Evolutionary conservation across 352 stramenopile species (phyloP).

Genomic region (Globisporangium parvum): DNA sequence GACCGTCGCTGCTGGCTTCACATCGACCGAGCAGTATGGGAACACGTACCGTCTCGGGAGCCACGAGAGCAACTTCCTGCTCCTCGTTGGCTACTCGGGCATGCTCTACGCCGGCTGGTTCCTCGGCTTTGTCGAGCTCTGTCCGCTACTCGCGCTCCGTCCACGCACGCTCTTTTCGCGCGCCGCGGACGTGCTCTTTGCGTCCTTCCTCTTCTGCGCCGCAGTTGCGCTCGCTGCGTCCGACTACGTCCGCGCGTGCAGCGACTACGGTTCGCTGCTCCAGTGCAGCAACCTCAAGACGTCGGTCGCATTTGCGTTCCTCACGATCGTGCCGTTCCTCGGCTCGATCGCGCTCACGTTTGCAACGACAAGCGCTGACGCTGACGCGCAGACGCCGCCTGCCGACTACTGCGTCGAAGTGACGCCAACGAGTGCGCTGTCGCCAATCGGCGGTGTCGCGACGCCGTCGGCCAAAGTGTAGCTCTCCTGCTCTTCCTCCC

Average conservation of each 20-base stretch:
- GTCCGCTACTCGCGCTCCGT: constrained; percentile 20
- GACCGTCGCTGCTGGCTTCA: constrained; percentile 8
- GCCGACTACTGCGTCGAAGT: constrained; percentile 13
- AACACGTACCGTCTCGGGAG: constrained; percentile 11
- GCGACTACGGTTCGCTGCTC: constrained; percentile 21
- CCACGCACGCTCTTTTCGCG: constrained; percentile 23
- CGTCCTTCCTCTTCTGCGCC: constrained; percentile 20
- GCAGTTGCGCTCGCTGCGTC: constrained; percentile 20
- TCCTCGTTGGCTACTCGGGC: constrained; percentile 22
- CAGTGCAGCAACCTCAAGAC: constrained; percentile 36
- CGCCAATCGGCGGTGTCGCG: constrained; percentile 7
- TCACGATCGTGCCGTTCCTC: constrained; percentile 22
- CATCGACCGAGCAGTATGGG: constrained; percentile 4
- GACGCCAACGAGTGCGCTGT: constrained; percentile 15
- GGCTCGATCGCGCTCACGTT: constrained; percentile 31
- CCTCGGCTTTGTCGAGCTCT: constrained; percentile 26
- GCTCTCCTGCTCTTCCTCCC: too few species aligned
- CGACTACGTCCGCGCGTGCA: constrained; percentile 29
- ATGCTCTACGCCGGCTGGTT: constrained; percentile 22
- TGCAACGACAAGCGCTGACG: constrained; percentile 7
- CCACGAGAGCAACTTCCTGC: constrained; percentile 16
- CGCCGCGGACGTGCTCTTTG: constrained; percentile 21
- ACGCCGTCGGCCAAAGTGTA: constrained; percentile 20
- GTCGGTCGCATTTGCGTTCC: constrained; percentile 28
- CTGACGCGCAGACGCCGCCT: not conserved